These are phyloP conservation scores for Ogataea wickerhamii DNA, from an alignment of 805 yeast species.

Conservation along the genomic window DNA sequence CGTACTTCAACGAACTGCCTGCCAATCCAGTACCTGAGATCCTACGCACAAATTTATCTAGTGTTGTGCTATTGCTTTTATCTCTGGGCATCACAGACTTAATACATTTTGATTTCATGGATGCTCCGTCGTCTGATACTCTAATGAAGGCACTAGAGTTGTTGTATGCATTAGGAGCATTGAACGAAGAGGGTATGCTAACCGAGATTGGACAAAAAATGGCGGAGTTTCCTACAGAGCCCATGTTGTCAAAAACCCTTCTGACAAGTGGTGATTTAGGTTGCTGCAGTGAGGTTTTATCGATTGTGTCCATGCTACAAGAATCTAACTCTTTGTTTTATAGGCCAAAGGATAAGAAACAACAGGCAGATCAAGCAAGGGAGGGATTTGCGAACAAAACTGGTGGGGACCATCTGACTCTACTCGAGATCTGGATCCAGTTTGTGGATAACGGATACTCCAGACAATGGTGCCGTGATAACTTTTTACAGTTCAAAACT, in stretches of 20 bases:
- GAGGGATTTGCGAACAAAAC: slow-evolving; percentile 47
- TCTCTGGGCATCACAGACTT: slow-evolving; percentile 85
- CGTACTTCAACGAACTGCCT: slow-evolving; percentile 73
- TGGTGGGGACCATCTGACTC: slow-evolving; percentile 76
- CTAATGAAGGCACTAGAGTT: slow-evolving; percentile 74
- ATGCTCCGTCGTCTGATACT: slow-evolving; percentile 74
- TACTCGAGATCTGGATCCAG: slow-evolving; percentile 69
- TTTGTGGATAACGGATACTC: slow-evolving; percentile 72
- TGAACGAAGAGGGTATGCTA: slow-evolving; percentile 72
- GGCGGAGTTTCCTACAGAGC: slow-evolving; percentile 92
- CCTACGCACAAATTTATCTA: slow-evolving; percentile 73
- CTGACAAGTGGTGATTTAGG: slow-evolving; percentile 56
- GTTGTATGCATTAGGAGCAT: slow-evolving; percentile 82
- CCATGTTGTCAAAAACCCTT: slow-evolving; percentile 77
- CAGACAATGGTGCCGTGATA: slow-evolving; percentile 79
- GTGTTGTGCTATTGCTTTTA: slow-evolving; percentile 70
- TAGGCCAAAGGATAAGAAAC: slow-evolving; percentile 64
- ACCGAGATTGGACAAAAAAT: slow-evolving; percentile 77
- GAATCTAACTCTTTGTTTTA: slow-evolving; percentile 70
- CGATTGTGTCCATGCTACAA: slow-evolving; percentile 79
- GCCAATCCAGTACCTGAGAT: slow-evolving; percentile 88
- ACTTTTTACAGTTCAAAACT: slow-evolving; percentile 73
- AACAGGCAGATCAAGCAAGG: slow-evolving; percentile 61
- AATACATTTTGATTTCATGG: slow-evolving; percentile 83
- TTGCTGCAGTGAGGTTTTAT: slow-evolving; percentile 65